These are phyloP conservation scores for Tanozyma kutaoensis DNA, from an alignment of 805 yeast genomes.

Conservation along the genomic window DNA sequence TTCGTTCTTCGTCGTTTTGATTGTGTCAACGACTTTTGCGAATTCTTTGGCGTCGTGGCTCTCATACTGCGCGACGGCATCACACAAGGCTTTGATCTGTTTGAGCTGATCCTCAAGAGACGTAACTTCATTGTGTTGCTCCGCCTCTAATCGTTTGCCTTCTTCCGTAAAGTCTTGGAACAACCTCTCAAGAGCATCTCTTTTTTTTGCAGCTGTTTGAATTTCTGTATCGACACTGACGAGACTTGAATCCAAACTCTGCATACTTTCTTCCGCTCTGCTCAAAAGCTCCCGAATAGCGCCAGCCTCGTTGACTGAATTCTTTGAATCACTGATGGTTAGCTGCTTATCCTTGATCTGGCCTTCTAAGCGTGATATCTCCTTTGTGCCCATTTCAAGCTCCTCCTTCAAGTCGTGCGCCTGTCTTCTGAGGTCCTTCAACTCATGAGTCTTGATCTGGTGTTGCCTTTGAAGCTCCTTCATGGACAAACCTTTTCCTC, in stretches of 20 bases:
- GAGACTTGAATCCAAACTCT: conserved; percentile 1
- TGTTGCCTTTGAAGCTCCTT: too few species aligned
- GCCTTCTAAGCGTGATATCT: conserved; percentile 31
- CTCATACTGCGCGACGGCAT: too few species aligned
- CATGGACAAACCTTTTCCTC: too few species aligned
- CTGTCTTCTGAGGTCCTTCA: neutral
- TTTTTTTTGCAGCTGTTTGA: conserved; percentile 1
- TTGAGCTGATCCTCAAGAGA: too few species aligned
- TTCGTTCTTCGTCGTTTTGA: neutral
- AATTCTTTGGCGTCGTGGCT: too few species aligned
- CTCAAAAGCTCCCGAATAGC: conserved; percentile 23
- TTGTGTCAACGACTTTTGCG: conserved; percentile 1
- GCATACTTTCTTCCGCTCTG: conserved; percentile 17
- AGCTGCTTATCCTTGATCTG: conserved; percentile 40
- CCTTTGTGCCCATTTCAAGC: conserved; percentile 11
- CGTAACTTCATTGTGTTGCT: too few species aligned
- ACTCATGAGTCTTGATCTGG: too few species aligned
- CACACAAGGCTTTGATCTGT: too few species aligned
- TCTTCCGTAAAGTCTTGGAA: too few species aligned
- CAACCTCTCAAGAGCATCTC: neutral
- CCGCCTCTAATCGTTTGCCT: too few species aligned
- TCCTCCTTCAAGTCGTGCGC: neutral
- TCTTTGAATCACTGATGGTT: conserved; percentile 38
- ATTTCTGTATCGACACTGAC: conserved; percentile 2
- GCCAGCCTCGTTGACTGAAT: conserved; percentile 32